Evolutionary conservation across 163 green algal species (phyloP).

Genomic region (Scenedesmus sp.): DNA sequence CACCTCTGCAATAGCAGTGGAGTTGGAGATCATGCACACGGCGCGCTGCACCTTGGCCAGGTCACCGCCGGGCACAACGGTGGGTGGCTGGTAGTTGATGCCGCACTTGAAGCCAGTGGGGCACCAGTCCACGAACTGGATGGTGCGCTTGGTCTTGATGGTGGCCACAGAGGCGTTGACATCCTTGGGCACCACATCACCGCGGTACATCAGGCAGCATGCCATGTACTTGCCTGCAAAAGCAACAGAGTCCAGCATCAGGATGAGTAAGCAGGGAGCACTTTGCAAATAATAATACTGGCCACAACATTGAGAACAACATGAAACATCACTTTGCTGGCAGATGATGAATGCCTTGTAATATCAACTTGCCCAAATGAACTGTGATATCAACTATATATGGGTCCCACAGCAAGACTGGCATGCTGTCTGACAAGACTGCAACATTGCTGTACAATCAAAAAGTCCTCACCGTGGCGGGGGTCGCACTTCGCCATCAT

Average conservation of each 20-base stretch:
- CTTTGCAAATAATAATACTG: too few relatives aligned
- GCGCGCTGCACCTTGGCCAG: slow-evolving; percentile 99
- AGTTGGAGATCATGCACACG: slow-evolving; percentile 99
- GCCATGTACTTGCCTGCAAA: slow-evolving; percentile 96
- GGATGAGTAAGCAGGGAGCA: too few relatives aligned
- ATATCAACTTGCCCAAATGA: too few relatives aligned
- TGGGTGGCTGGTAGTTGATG: slow-evolving; percentile 98
- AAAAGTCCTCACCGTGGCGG: slow-evolving; percentile 77
- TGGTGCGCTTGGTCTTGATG: slow-evolving; percentile 99
- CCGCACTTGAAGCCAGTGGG: slow-evolving; percentile 94
- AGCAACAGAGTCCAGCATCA: not conserved
- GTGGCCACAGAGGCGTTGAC: slow-evolving; percentile 97
- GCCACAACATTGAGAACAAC: too few relatives aligned
- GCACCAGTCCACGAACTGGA: slow-evolving; percentile 95
- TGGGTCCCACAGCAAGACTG: too few relatives aligned
- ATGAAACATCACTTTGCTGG: too few relatives aligned
- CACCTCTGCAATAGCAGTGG: slow-evolving; percentile 98
- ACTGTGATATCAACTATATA: too few relatives aligned
- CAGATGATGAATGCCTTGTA: too few relatives aligned
- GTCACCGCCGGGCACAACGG: slow-evolving; percentile 97
- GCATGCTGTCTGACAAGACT: not conserved
- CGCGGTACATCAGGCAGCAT: slow-evolving; percentile 99
- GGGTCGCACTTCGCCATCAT: slow-evolving; percentile 99
- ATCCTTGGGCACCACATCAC: slow-evolving; percentile 99
- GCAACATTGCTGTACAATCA: not conserved